phyloP scores from a whole-genome alignment of 257 asterid genomes.

The Apocynum venetum region DNA sequence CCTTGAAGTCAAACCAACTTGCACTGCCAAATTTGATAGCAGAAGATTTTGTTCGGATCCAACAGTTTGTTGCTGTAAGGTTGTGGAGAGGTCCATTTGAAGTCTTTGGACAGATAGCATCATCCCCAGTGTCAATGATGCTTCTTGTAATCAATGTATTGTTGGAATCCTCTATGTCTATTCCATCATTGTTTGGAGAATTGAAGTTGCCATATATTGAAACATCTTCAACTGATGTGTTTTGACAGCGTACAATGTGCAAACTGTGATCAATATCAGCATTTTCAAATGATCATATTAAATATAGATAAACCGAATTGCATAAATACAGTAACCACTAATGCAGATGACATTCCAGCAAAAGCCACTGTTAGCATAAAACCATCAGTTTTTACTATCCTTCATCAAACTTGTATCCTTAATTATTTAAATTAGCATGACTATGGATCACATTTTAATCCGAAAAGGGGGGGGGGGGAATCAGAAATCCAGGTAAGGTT shows the following conservation, averaged over 20 bases:
- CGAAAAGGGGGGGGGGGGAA: too few species aligned
- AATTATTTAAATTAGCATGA: too few species aligned
- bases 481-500: too few species aligned
- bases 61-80: slow-evolving; percentile 67
- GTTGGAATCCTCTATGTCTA: slow-evolving; percentile 86
- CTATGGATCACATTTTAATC: too few species aligned
- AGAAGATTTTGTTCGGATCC: slow-evolving; percentile 87
- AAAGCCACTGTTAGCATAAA: too few species aligned
- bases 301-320: not conserved
- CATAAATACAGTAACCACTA: not conserved
- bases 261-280: slow-evolving; percentile 39
- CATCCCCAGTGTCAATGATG: slow-evolving; percentile 87
- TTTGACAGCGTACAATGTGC: slow-evolving; percentile 70
- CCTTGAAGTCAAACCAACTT: slow-evolving; percentile 55
- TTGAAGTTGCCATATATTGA: slow-evolving; percentile 75
- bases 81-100: slow-evolving; percentile 58
- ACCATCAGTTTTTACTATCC: too few species aligned
- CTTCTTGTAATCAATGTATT: slow-evolving; percentile 70
- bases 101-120: slow-evolving; percentile 93
- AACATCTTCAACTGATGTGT: slow-evolving; percentile 61
- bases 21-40: slow-evolving; percentile 96
- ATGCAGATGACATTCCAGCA: too few species aligned
- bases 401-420: too few species aligned
- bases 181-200: slow-evolving; percentile 90
- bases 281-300: not conserved